Evolutionary conservation across 768 basidiomycete species (phyloP).

Genomic region (Termitomyces sp.): DNA sequence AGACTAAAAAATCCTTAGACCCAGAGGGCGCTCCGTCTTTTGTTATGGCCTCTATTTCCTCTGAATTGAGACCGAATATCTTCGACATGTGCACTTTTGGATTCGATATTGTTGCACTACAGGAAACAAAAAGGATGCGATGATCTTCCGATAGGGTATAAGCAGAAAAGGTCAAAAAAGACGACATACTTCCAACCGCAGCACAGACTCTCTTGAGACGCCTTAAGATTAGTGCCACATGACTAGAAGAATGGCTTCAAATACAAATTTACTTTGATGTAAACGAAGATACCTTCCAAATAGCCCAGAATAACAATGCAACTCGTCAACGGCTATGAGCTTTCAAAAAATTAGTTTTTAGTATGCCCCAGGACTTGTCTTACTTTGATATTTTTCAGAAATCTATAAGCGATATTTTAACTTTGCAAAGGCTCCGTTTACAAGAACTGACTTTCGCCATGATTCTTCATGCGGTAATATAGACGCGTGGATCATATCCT

Average conservation of each 20-base stretch:
- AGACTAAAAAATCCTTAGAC: conserved; percentile 72
- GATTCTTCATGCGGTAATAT: conserved; percentile 80
- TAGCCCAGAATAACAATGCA: conserved; percentile 80
- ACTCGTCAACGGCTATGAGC: conserved; percentile 77
- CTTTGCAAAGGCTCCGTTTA: not conserved
- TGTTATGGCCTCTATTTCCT: conserved; percentile 62
- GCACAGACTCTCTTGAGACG: conserved; percentile 71
- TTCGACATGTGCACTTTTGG: conserved; percentile 70
- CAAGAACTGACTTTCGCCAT: conserved; percentile 62
- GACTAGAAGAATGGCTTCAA: conserved; percentile 34
- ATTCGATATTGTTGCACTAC: conserved; percentile 82
- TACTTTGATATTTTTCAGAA: conserved; percentile 66
- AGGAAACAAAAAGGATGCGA: conserved; percentile 65
- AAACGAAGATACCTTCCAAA: conserved; percentile 61
- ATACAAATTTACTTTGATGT: not conserved
- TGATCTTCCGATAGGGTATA: conserved; percentile 34
- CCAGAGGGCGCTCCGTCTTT: conserved; percentile 84
- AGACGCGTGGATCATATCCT: conserved; percentile 85
- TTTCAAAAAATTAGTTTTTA: conserved; percentile 13
- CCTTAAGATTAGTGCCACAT: conserved; percentile 75
- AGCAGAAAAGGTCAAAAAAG: not conserved
- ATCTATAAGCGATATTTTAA: conserved; percentile 33
- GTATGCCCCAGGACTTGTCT: not conserved
- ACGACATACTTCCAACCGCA: conserved; percentile 65
- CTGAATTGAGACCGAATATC: conserved; percentile 60